Evolutionary conservation across 225 moss, liverwort and hornwort species (phyloP).

Genomic region (Sphagnum tenellum): DNA sequence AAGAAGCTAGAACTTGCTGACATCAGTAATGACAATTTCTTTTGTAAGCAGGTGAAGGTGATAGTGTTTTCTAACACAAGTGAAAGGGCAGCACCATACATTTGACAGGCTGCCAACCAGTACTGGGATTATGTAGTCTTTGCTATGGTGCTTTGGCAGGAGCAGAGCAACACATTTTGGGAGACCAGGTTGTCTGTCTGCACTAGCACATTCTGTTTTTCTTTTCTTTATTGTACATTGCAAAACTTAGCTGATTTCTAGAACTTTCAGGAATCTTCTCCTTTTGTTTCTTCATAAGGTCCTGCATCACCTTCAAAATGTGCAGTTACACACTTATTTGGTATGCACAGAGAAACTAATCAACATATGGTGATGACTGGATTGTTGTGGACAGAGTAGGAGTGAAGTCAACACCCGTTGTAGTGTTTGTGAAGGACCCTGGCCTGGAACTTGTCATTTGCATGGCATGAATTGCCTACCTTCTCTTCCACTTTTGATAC

Average conservation of each 20-base stretch:
- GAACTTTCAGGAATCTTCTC: too few relatives aligned
- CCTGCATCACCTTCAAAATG: too few relatives aligned
- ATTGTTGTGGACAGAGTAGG: conserved; percentile 20
- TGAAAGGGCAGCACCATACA: conserved; percentile 41
- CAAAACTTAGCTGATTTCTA: too few relatives aligned
- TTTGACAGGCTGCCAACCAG: conserved; percentile 49
- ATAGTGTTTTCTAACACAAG: conserved; percentile 58
- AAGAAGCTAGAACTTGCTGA: too few relatives aligned
- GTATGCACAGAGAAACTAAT: too few relatives aligned
- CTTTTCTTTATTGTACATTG: too few relatives aligned
- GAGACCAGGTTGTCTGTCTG: conserved; percentile 6
- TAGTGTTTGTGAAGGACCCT: conserved; percentile 71
- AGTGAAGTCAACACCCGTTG: conserved; percentile 48
- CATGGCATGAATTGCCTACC: conserved; percentile 13
- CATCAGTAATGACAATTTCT: too few relatives aligned
- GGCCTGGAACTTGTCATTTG: conserved; percentile 54
- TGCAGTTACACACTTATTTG: too few relatives aligned
- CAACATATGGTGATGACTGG: too few relatives aligned
- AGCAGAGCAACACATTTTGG: conserved; percentile 46
- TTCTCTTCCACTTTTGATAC: too few relatives aligned
- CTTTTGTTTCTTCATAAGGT: too few relatives aligned
- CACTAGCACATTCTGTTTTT: too few relatives aligned
- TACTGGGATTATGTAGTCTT: conserved; percentile 41
- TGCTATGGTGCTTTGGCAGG: conserved; percentile 59
- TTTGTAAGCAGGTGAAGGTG: conserved; percentile 43